A percentile compares a stretch with the other conserved stretches of the same genome.
phyloP scores from a whole-genome alignment of 495 filamentous ascomycete species.

The Physcia stellaris region DNA sequence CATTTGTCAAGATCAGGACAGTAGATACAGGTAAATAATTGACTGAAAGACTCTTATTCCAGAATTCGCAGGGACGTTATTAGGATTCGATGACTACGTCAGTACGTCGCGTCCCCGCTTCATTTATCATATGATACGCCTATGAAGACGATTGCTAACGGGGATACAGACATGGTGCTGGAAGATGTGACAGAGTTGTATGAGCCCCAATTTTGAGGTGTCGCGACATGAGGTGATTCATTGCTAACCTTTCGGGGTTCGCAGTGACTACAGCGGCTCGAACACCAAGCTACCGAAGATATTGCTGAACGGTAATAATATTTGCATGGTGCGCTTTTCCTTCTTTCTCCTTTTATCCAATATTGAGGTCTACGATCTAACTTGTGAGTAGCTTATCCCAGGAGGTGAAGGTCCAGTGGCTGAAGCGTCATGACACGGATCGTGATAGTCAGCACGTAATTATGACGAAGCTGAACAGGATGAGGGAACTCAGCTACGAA shows the following conservation, averaged over 20 bases:
- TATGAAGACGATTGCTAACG: slow-evolving; percentile 6
- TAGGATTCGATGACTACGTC: slow-evolving; percentile 98
- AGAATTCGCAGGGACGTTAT: slow-evolving; percentile 90
- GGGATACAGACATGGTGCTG: slow-evolving; percentile 75
- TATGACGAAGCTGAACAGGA: not conserved
- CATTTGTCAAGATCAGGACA: too few relatives aligned
- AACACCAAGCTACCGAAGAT: slow-evolving; percentile 86
- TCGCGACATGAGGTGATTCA: not conserved
- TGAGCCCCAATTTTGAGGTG: not conserved
- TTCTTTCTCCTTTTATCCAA: slow-evolving; percentile 1
- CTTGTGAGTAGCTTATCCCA: slow-evolving; percentile 54
- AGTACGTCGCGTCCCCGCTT: slow-evolving; percentile 50
- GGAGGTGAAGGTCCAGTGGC: slow-evolving; percentile 62
- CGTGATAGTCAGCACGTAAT: too few relatives aligned
- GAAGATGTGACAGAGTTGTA: slow-evolving; percentile 98
- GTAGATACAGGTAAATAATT: not conserved
- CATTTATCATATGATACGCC: too few relatives aligned
- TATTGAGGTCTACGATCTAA: not conserved
- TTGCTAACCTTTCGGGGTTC: too few relatives aligned
- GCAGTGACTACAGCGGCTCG: slow-evolving; percentile 79
- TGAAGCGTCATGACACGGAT: slow-evolving; percentile 20
- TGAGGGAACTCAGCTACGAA: not conserved
- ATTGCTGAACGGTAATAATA: slow-evolving; percentile 93
- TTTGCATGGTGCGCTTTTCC: slow-evolving; percentile 99
- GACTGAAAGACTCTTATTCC: slow-evolving; percentile 1